A percentile compares a stretch with the other conserved stretches of the same genome.
Evolutionary conservation across 176 grass and related monocot species (phyloP).

Genomic region (Zoysia pacifica): DNA sequence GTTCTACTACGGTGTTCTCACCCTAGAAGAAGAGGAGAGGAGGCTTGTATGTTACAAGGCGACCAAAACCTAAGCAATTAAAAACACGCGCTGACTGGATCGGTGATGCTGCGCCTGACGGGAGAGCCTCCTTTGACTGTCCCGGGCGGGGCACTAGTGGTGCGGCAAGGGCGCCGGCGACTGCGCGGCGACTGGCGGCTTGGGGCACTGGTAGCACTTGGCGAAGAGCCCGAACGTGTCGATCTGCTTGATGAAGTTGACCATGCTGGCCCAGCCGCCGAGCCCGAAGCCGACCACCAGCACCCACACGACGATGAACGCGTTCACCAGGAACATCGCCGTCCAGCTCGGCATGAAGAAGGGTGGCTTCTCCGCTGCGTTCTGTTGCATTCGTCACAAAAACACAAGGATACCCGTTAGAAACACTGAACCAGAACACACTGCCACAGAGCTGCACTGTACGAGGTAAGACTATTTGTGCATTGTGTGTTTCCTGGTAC

Average conservation of each 20-base stretch:
- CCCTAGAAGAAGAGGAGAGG: conserved; percentile 10
- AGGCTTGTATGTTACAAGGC: conserved; percentile 58
- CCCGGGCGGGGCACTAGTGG: conserved; percentile 29
- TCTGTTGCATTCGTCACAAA: conserved; percentile 42
- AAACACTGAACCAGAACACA: neutral
- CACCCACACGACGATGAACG: conserved; percentile 83
- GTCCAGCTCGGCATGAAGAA: conserved; percentile 83
- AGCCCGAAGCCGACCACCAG: conserved; percentile 82
- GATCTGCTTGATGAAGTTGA: conserved; percentile 76
- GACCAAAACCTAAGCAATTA: conserved; percentile 67
- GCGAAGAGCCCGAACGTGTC: conserved; percentile 88
- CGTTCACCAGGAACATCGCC: conserved; percentile 72
- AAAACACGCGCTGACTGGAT: conserved; percentile 30
- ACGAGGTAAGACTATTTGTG: conserved; percentile 11
- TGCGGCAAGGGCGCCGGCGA: conserved; percentile 37
- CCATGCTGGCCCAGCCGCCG: conserved; percentile 85
- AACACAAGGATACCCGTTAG: neutral
- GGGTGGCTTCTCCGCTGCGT: conserved; percentile 74
- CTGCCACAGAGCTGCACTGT: neutral
- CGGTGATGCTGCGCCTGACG: neutral
- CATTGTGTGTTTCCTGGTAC: neutral
- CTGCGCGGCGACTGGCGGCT: conserved; percentile 20
- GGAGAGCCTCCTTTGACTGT: neutral
- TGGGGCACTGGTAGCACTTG: conserved; percentile 92
- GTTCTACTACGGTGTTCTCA: conserved; percentile 39